Base-by-base conservation (phyloP, 345 rosid species). In the Brassica carinata region DNA sequence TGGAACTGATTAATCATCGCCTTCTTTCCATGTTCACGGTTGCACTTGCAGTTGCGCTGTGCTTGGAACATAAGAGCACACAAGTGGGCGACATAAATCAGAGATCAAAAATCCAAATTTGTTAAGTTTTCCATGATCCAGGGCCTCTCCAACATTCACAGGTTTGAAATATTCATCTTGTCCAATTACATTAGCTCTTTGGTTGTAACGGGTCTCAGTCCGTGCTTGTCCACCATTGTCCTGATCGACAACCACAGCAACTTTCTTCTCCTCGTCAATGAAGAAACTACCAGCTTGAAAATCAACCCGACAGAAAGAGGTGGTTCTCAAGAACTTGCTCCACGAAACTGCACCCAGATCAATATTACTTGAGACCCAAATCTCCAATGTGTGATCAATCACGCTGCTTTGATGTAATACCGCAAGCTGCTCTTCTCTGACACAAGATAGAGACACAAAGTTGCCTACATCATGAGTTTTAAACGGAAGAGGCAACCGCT, bases 351-450 rank as follows among this genome's bases (percentile, higher is more conserved):
- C 51, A 45, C 5, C n/a, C 0, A 63, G 19, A 43, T 64, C 64
- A 48, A 64, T 65, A 48, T 11, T 30, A 14, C 23, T 48, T 13
- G 64, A 48, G 18, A 74, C 17, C 77, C 77, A 74, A 58, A 63
- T 63, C 45, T 74, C 68, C 33, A 45, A 11, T 13, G 55, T 13
- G 55, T 10, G 5, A 45, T 2, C 55, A 62, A 0, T 0, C 6
- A 5, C 7, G 8, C 8, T 0, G 59, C 58, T 2, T 5, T 40
- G 36, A 61, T 62, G n/a, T 10, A 74, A 48, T 11, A 27, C 30
- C 7, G 8, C 77, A 8, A 74, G 40, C 55, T 38, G 8, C n/a
- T 72, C 67, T 7, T 74, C 61, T 74, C 62, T 17, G 5, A 63
- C 62, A 27, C 77, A 43, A 15, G 43, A 72, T 13, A 73, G 2